Percentiles rank a stretch among this genome's conserved stretches.
These are phyloP conservation scores for Didymella glomerata DNA, from an alignment of 2,329 filamentous ascomycete species.

Conservation along the genomic window DNA sequence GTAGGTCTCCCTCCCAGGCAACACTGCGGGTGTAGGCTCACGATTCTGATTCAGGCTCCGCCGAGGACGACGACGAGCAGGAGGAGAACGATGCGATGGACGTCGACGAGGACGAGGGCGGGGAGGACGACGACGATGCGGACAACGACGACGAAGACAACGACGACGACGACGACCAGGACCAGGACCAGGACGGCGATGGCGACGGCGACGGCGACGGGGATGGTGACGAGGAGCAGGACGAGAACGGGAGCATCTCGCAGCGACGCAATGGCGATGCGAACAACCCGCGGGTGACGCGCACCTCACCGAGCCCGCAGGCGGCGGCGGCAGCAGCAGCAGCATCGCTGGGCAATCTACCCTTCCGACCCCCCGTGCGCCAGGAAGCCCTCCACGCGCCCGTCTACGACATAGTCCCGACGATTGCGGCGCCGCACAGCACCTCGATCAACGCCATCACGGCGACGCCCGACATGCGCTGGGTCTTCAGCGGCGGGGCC, in stretches of 20 bases:
- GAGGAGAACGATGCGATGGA: constrained; percentile 57
- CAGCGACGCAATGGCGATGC: constrained; percentile 49
- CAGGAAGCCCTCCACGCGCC: constrained; percentile 80
- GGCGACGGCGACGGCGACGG: constrained; percentile 53
- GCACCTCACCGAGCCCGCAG: constrained; percentile 59
- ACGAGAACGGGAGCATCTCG: constrained; percentile 57
- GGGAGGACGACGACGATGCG: constrained; percentile 54
- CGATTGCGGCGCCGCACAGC: constrained; percentile 93
- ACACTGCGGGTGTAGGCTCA: constrained; percentile 15
- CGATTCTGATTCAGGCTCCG: constrained; percentile 29
- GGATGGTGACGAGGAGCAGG: constrained; percentile 53
- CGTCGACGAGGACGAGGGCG: constrained; percentile 54
- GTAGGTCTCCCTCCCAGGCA: constrained; percentile 27
- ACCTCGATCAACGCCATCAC: constrained; percentile 95
- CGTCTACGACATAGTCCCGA: constrained; percentile 94
- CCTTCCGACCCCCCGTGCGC: constrained; percentile 70
- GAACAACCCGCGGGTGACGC: constrained; percentile 60
- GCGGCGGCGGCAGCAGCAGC: constrained; percentile 45
- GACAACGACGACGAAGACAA: constrained; percentile 53
- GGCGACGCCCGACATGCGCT: constrained; percentile 91
- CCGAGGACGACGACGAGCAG: constrained; percentile 40
- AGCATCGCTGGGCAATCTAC: constrained; percentile 49
- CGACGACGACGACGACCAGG: constrained; percentile 52
- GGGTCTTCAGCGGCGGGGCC: constrained; percentile 91
- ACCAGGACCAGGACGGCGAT: constrained; percentile 54